These are phyloP conservation scores for Funneliformis caledonium DNA, from an alignment of 371 early-diverging fungal genomes.

Conservation along the genomic window DNA sequence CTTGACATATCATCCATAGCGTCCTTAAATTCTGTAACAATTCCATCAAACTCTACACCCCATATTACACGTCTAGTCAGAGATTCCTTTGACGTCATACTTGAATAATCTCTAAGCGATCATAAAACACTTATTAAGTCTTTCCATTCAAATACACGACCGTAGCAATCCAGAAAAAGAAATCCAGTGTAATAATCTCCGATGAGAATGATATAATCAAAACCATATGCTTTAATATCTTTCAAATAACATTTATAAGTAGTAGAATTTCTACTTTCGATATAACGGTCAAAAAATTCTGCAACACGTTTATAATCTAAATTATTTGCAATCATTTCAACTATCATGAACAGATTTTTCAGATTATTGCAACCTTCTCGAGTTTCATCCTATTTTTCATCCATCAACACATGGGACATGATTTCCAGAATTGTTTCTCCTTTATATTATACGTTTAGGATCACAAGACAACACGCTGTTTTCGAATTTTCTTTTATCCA, in stretches of 20 bases:
- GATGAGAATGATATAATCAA: slow-evolving; percentile 38
- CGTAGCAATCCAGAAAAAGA: slow-evolving; percentile 37
- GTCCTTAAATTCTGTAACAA: slow-evolving; percentile 26
- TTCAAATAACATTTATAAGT: slow-evolving; percentile 27
- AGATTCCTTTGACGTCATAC: slow-evolving; percentile 27
- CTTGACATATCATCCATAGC: slow-evolving; percentile 29
- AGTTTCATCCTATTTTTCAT: slow-evolving; percentile 12
- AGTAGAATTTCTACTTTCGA: not conserved
- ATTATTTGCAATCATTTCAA: slow-evolving; percentile 30
- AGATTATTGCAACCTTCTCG: not conserved
- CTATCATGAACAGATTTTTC: slow-evolving; percentile 7
- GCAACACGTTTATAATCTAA: slow-evolving; percentile 37
- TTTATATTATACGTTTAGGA: slow-evolving; percentile 2
- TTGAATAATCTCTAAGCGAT: slow-evolving; percentile 35
- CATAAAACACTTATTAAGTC: slow-evolving; percentile 27
- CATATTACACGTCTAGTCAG: slow-evolving; percentile 2
- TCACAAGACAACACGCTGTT: slow-evolving; percentile 27
- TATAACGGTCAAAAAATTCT: slow-evolving; percentile 31
- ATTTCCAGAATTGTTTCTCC: slow-evolving; percentile 14
- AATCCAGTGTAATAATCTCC: slow-evolving; percentile 29
- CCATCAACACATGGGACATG: slow-evolving; percentile 26
- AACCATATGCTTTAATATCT: slow-evolving; percentile 23
- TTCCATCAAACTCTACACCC: slow-evolving; percentile 35
- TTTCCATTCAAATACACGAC: not conserved
- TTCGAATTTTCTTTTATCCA: slow-evolving; percentile 22